A percentile compares a stretch with the other conserved stretches of the same genome.
Conservation (phyloP, 495 filamentous ascomycete genomes). For the Aspergillus haitiensis region DNA sequence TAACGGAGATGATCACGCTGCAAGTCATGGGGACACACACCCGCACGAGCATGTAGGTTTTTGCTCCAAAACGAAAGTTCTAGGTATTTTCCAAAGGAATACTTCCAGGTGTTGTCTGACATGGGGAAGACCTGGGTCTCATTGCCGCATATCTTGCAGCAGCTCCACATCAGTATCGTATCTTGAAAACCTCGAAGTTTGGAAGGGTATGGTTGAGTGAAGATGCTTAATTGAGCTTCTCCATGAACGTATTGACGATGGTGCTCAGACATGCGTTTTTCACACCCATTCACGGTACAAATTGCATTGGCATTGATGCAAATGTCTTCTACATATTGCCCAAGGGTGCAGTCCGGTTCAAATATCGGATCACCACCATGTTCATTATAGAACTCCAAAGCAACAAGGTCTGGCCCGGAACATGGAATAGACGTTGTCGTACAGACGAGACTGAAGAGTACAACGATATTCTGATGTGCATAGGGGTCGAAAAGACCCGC, state of each 20-base stretch:
- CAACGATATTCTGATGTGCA: constrained; percentile 90
- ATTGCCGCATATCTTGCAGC: constrained; percentile 84
- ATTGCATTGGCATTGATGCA: constrained; percentile 70
- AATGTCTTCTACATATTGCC: constrained; percentile 92
- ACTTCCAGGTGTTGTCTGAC: constrained; percentile 96
- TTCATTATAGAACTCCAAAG: constrained; percentile 89
- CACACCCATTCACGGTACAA: constrained; percentile 83
- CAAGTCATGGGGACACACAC: constrained; percentile 89
- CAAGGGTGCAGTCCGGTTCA: constrained; percentile 87
- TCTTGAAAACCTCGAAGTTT: constrained; percentile 70
- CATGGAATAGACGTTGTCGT: constrained; percentile 90
- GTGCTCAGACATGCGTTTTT: constrained; percentile 86
- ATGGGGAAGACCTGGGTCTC: constrained; percentile 90
- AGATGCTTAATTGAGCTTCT: constrained; percentile 86
- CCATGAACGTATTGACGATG: constrained; percentile 97
- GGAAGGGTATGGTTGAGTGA: constrained; percentile 73
- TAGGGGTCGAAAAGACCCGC: constrained; percentile 88
- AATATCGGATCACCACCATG: constrained; percentile 64
- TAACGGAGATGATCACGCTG: constrained; percentile 89
- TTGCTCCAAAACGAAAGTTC: constrained; percentile 96
- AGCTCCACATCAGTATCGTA: constrained; percentile 96
- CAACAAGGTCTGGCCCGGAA: constrained; percentile 80
- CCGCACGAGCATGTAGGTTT: constrained; percentile 73
- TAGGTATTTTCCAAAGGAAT: constrained; percentile 96
- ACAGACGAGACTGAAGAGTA: constrained; percentile 92